Base-by-base conservation (phyloP, 2,329 filamentous ascomycete species). In the Juglanconis sp. region DNA sequence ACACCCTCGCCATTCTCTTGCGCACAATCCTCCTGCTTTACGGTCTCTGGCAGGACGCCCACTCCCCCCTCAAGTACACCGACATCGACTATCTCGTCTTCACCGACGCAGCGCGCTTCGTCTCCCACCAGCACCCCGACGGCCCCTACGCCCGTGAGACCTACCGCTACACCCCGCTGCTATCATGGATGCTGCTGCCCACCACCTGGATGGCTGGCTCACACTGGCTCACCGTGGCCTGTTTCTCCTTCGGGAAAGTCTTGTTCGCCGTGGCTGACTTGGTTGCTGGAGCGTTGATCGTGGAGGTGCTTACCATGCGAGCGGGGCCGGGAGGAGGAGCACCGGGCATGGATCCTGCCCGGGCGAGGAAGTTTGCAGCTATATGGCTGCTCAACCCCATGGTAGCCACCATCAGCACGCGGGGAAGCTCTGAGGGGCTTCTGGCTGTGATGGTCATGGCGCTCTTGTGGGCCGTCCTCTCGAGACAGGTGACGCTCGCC, bases 61-160 rank as follows among this genome's bases (percentile, higher is more conserved):
- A 93, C 76, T 96, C 92, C 7, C 88, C 94, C 13, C 78, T 99
- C 71, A 98, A 98, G 77, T 99, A 98, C 79, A 99, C 95, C 55
- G 95, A 99, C 76, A 97, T 99, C 69, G 95, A 99, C 81, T 99
- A 99, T 76, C 87, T 92, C 65, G 95, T 99, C 73, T 99, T 99
- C 80, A 98, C 95, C 53, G 94, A 98, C 73, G 95, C 95, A 32
- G 86, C 95, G 2, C 89, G 90, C 65, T 94, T 90, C 74, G 75
- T 91, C 48, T 77, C 87, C 3, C 78, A 75, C n/a, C 84, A 84
- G 3, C 76, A 78, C 51, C 53, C 61, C 8, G 49, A 53, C 11
- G 91, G 90, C 0, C 95, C 95, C 1, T 99, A 99, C 73, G 83
- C 84, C 46, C 87, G 95, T 57, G 94, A 95, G 70, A 99, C 95